phyloP scores from a whole-genome alignment of 2,329 filamentous ascomycete species.

The Ceratocystis ficicola region DNA sequence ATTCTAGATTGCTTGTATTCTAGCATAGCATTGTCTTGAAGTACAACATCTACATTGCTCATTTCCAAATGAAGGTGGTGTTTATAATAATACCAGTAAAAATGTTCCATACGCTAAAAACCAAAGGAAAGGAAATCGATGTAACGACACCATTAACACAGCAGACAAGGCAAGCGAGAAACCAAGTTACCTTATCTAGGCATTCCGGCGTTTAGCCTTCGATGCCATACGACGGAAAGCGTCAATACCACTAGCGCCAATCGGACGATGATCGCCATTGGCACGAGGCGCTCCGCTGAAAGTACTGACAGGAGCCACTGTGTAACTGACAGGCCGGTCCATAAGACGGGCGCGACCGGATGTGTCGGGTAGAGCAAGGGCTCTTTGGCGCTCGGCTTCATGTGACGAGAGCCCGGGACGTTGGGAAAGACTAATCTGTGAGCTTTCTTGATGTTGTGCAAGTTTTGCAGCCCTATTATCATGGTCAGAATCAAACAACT shows the following conservation, averaged over 20 bases:
- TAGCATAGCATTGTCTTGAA: no score
- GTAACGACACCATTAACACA: background rate
- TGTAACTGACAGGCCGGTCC: conserved; percentile 45
- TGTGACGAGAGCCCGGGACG: conserved; percentile 34
- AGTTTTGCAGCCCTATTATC: conserved; percentile 40
- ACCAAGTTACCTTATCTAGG: background rate
- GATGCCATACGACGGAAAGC: conserved; percentile 55
- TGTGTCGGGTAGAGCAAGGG: conserved; percentile 43
- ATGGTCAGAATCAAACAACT: background rate
- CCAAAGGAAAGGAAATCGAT: background rate
- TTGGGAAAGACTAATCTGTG: conserved; percentile 40
- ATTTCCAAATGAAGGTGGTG: background rate
- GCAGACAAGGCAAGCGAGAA: background rate
- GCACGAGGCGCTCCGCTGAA: conserved; percentile 39
- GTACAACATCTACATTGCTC: background rate
- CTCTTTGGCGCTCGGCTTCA: conserved; percentile 45
- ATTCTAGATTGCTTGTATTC: no score
- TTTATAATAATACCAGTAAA: conserved; percentile 3
- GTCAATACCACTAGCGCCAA: conserved; percentile 51
- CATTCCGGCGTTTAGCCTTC: conserved; percentile 43
- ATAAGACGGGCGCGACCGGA: conserved; percentile 46
- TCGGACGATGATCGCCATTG: conserved; percentile 40
- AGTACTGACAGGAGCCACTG: conserved; percentile 49
- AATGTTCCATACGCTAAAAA: conserved; percentile 1
- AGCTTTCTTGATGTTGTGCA: conserved; percentile 38